Evolutionary conservation across 2,329 filamentous ascomycete species (phyloP).

Genomic region (Trematosphaeria pertusa): DNA sequence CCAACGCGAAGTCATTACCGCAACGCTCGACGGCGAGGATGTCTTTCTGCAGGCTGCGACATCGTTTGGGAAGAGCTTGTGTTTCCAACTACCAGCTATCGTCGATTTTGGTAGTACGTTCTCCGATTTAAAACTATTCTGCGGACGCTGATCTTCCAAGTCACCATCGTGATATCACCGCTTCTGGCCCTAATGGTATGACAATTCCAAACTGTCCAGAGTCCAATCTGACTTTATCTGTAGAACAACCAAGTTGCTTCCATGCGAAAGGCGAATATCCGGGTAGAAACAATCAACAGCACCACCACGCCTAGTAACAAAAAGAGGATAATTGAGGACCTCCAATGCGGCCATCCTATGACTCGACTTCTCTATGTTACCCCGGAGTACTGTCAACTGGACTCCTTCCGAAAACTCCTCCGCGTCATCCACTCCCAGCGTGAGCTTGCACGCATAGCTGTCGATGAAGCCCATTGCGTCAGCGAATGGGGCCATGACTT

Average conservation of each 20-base stretch:
- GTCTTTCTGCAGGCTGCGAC: constrained; percentile 92
- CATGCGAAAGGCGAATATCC: constrained; percentile 74
- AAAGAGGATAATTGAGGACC: constrained; percentile 75
- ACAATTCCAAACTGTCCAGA: not conserved
- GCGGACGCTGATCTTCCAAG: constrained; percentile 51
- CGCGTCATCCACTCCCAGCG: constrained; percentile 77
- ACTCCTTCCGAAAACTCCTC: constrained; percentile 78
- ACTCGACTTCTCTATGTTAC: constrained; percentile 91
- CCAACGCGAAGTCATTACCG: constrained; percentile 86
- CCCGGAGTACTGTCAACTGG: constrained; percentile 81
- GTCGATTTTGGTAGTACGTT: constrained; percentile 82
- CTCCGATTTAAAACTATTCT: not conserved
- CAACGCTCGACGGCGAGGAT: constrained; percentile 82
- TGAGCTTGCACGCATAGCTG: constrained; percentile 85
- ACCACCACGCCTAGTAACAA: constrained; percentile 73
- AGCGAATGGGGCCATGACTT: constrained; percentile 99
- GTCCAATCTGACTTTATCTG: constrained; percentile 13
- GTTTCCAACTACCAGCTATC: constrained; percentile 89
- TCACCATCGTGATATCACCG: constrained; percentile 90
- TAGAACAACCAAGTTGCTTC: constrained; percentile 92
- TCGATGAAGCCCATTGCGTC: constrained; percentile 96
- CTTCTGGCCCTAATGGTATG: constrained; percentile 85
- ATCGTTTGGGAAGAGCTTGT: constrained; percentile 91
- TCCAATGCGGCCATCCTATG: constrained; percentile 84
- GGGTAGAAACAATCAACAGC: constrained; percentile 86